Evolutionary conservation across 1,139 yeast species (phyloP).

Genomic region (Scheffersomyces segobiensis): DNA sequence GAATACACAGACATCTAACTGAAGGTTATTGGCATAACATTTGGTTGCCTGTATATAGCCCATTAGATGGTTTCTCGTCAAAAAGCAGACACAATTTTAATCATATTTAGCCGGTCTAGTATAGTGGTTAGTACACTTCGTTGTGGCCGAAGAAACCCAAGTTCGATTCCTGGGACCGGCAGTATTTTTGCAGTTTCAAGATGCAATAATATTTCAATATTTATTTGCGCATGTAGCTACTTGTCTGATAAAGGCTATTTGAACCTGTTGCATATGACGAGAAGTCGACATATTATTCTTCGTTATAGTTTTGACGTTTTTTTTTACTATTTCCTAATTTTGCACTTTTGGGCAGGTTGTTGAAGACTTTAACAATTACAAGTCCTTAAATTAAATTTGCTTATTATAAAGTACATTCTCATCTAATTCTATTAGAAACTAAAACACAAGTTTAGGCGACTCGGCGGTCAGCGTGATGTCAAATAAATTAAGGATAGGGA

Average conservation of each 20-base stretch:
- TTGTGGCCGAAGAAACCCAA: slow-evolving; percentile 49
- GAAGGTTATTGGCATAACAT: no score
- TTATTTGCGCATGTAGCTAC: no score
- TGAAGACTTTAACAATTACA: not conserved
- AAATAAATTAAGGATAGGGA: not conserved
- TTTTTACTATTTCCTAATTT: no score
- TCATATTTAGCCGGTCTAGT: slow-evolving; percentile 35
- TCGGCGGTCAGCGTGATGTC: not conserved
- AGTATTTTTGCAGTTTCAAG: slow-evolving; percentile 12
- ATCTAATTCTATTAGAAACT: not conserved
- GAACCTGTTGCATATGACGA: not conserved
- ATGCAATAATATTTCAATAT: no score
- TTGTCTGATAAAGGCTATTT: not conserved
- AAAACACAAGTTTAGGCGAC: not conserved
- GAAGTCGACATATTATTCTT: not conserved
- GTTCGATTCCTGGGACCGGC: slow-evolving; percentile 51
- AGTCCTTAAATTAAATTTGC: not conserved
- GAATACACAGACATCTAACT: no score
- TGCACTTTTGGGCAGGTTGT: no score
- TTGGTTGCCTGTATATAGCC: no score
- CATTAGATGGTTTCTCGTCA: no score
- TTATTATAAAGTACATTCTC: not conserved
- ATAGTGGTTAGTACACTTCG: slow-evolving; percentile 48
- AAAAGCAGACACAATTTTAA: no score
- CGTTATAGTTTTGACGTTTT: not conserved